Percentiles rank a stretch among this genome's conserved stretches.
phyloP scores from a whole-genome alignment of 2,329 filamentous ascomycete genomes.

The Coleophoma crateriformis region DNA sequence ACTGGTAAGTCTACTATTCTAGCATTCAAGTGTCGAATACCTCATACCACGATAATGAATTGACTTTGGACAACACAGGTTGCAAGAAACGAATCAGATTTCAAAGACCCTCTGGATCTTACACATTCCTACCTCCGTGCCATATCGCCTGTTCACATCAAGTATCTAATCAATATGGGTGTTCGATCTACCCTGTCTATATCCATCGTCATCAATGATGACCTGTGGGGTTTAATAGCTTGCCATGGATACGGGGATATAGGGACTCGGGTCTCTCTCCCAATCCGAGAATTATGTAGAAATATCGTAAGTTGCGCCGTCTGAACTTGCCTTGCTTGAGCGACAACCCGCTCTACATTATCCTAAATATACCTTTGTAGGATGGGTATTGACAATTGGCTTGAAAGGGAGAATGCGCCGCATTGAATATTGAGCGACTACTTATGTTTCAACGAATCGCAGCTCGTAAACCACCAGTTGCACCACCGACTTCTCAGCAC shows the following conservation, averaged over 20 bases:
- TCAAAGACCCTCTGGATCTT: constrained; percentile 71
- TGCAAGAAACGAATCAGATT: constrained; percentile 66
- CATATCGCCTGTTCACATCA: constrained; percentile 83
- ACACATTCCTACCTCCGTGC: constrained; percentile 80
- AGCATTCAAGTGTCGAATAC: too few relatives aligned
- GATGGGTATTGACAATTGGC: not conserved
- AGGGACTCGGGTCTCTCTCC: constrained; percentile 82
- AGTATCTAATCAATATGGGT: constrained; percentile 81
- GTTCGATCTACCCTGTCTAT: constrained; percentile 90
- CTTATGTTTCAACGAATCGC: constrained; percentile 12
- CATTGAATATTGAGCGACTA: constrained; percentile 14
- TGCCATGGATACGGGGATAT: constrained; percentile 72
- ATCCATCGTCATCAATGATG: constrained; percentile 76
- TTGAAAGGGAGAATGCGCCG: constrained; percentile 11
- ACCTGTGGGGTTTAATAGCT: constrained; percentile 82
- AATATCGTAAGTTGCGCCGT: constrained; percentile 46
- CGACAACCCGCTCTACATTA: not conserved
- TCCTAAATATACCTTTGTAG: not conserved
- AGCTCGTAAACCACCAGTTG: constrained; percentile 8
- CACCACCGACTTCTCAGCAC: constrained; percentile 7
- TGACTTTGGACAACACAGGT: constrained; percentile 35
- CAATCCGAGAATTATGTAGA: constrained; percentile 84
- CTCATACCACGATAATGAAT: too few relatives aligned
- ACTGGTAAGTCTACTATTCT: constrained; percentile 32
- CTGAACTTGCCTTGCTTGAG: not conserved